Conservation (phyloP, 805 yeast species). For the Schwanniomyces vanrijiae region DNA sequence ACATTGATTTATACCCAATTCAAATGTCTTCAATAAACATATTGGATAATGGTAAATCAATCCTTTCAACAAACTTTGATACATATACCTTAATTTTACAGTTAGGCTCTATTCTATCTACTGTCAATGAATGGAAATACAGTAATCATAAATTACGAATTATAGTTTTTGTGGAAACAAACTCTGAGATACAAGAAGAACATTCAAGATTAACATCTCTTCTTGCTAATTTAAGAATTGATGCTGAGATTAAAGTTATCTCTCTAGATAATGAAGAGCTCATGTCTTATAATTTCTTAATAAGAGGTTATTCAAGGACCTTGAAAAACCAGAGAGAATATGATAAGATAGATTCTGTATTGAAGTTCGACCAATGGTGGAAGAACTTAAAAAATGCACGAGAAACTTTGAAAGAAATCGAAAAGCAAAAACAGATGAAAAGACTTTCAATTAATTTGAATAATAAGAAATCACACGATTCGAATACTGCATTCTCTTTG, state of each 20-base stretch:
- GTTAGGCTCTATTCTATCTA: constrained; percentile 86
- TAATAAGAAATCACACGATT: neutral
- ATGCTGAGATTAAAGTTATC: constrained; percentile 74
- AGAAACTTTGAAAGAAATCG: constrained; percentile 32
- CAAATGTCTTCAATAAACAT: constrained; percentile 89
- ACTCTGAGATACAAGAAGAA: constrained; percentile 72
- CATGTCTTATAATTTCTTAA: constrained; percentile 69
- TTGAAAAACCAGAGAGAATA: constrained; percentile 20
- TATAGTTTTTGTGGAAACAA: constrained; percentile 84
- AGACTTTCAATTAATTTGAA: constrained; percentile 2
- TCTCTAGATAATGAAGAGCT: constrained; percentile 60
- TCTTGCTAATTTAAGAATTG: constrained; percentile 76
- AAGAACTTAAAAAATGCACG: constrained; percentile 62
- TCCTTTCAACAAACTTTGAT: constrained; percentile 87
- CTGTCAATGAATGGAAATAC: constrained; percentile 91
- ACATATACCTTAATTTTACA: constrained; percentile 93
- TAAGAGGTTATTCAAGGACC: constrained; percentile 59
- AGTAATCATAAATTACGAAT: constrained; percentile 70
- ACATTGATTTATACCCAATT: constrained; percentile 90
- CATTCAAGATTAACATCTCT: constrained; percentile 57
- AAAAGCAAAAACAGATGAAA: constrained; percentile 19
- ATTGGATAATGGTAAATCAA: constrained; percentile 64
- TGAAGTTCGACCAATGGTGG: constrained; percentile 88
- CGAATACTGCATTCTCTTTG: neutral
- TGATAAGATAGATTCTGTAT: constrained; percentile 47